A percentile compares a stretch with the other conserved stretches of the same genome.
phyloP scores from a whole-genome alignment of 768 basidiomycete species.

The Fomitopsis serialis region DNA sequence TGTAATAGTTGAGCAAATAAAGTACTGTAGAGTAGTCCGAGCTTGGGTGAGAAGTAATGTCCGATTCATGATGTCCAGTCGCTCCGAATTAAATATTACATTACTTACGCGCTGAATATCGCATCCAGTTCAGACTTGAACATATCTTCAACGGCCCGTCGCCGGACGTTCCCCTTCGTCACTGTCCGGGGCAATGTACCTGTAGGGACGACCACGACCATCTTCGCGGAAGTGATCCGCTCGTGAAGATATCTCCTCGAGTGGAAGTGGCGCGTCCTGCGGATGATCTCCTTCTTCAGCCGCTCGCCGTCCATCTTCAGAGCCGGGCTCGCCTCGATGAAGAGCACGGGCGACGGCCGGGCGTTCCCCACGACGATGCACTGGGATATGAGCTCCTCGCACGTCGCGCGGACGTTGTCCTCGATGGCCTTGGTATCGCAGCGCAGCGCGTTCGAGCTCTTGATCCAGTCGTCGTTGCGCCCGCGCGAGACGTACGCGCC shows the following conservation, averaged over 20 bases:
- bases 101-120: constrained; percentile 34
- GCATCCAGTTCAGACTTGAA: constrained; percentile 51
- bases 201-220: constrained; percentile 61
- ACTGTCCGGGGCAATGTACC: constrained; percentile 64
- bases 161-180: constrained; percentile 72
- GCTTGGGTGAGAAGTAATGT: too few relatives aligned
- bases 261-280: constrained; percentile 64
- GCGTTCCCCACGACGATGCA: constrained; percentile 71
- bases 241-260: constrained; percentile 67
- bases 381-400: constrained; percentile 53
- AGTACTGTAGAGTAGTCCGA: too few relatives aligned
- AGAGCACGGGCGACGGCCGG: constrained; percentile 66
- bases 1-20: too few relatives aligned
- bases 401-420: constrained; percentile 60
- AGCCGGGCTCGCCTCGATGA: constrained; percentile 46
- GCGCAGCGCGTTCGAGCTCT: constrained; percentile 63
- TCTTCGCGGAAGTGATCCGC: constrained; percentile 54
- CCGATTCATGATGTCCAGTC: too few relatives aligned
- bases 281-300: constrained; percentile 63
- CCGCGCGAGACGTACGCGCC: constrained; percentile 60
- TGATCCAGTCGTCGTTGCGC: constrained; percentile 77
- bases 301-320: constrained; percentile 36
- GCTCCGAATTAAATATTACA: not conserved
- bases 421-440: constrained; percentile 65
- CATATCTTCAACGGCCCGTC: constrained; percentile 63